Conservation (phyloP, 2,329 filamentous ascomycete species). For the Ascomycota sp. region DNA sequence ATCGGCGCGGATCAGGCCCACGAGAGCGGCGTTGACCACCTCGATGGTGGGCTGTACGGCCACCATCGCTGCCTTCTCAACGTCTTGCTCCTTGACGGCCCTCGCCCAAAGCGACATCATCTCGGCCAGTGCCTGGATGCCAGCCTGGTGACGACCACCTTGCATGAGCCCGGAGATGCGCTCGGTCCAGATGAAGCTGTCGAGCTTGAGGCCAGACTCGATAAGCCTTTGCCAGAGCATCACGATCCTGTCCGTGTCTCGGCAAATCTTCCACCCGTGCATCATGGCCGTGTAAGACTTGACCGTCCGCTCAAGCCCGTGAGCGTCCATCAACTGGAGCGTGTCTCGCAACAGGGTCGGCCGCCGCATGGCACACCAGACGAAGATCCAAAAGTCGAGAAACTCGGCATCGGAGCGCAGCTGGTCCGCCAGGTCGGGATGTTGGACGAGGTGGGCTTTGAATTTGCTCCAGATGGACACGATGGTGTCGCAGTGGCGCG, state of each 20-base stretch:
- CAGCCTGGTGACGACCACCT: constrained; percentile 28
- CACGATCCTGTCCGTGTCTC: constrained; percentile 38
- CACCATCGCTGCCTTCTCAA: constrained; percentile 8
- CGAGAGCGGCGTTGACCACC: constrained; percentile 49
- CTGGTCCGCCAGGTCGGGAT: constrained; percentile 7
- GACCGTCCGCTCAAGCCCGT: constrained; percentile 36
- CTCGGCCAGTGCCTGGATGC: constrained; percentile 42
- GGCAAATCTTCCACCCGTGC: constrained; percentile 41
- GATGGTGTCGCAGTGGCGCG: constrained; percentile 10
- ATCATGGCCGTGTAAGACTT: constrained; percentile 57
- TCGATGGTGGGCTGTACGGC: constrained; percentile 39
- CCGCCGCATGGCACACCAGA: constrained; percentile 16
- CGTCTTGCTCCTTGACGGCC: constrained; percentile 10
- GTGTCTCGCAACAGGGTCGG: constrained; percentile 12
- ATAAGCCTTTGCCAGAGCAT: constrained; percentile 47
- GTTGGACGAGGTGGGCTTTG: constrained; percentile 6
- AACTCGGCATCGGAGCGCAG: constrained; percentile 14
- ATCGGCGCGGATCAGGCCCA: constrained; percentile 35
- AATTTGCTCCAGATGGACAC: constrained; percentile 15
- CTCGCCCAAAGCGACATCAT: constrained; percentile 41
- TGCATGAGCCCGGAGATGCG: constrained; percentile 46
- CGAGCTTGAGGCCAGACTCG: constrained; percentile 35
- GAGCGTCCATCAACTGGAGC: constrained; percentile 20
- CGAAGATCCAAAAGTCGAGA: constrained; percentile 19
- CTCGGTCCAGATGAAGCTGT: constrained; percentile 47